Percentiles rank a stretch among this genome's conserved stretches.
Evolutionary conservation across 2,329 filamentous ascomycete genomes (phyloP).

Genomic region (Arthrobotrys conoides): DNA sequence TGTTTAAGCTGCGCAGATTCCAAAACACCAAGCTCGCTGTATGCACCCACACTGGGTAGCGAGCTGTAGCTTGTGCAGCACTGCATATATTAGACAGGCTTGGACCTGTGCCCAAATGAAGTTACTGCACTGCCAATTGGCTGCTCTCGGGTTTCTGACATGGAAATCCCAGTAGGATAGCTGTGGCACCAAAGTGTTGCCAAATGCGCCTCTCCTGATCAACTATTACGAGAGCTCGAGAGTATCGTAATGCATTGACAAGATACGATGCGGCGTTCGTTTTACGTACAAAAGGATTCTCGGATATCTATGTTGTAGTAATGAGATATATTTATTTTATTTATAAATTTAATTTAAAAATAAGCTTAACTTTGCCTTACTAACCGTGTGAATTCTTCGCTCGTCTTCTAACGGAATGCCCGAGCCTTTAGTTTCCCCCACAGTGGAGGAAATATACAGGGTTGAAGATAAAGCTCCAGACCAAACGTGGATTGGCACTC

Average conservation of each 20-base stretch:
- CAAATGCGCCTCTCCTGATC: conserved; percentile 31
- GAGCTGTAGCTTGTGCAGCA: conserved; percentile 54
- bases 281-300: conserved; percentile 27
- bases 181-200: conserved; percentile 59
- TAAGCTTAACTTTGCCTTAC: conserved; percentile 18
- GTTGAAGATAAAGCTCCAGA: conserved; percentile 23
- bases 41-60: conserved; percentile 36
- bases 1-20: conserved; percentile 48
- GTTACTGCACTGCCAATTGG: conserved; percentile 58
- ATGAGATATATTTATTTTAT: background rate
- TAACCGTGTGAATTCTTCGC: conserved; percentile 6
- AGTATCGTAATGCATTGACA: conserved; percentile 11
- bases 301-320: background rate
- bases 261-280: conserved; percentile 23
- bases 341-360: background rate
- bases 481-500: conserved; percentile 16
- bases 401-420: conserved; percentile 51
- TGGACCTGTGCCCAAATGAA: conserved; percentile 41
- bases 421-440: conserved; percentile 45
- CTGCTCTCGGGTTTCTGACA: conserved; percentile 39
- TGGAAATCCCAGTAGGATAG: conserved; percentile 51
- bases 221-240: conserved; percentile 27
- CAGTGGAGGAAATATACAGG: conserved; percentile 37
- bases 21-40: conserved; percentile 49
- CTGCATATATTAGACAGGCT: conserved; percentile 43